Evolutionary conservation across 2,329 filamentous ascomycete species (phyloP), one percentile per base, ranked within the genome.

Genomic region (Nectriaceae sp.): DNA sequence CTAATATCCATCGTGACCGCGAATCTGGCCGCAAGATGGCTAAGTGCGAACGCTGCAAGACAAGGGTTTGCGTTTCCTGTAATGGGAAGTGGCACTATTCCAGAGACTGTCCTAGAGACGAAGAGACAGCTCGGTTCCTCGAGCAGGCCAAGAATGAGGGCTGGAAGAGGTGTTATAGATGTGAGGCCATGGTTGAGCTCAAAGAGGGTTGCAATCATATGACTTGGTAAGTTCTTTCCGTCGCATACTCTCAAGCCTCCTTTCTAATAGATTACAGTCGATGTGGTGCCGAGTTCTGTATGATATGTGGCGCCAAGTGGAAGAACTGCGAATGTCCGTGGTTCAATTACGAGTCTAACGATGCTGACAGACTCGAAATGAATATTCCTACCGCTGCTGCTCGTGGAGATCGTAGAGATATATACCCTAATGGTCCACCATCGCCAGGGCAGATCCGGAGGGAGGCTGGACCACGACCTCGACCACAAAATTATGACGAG

Each of bases 171-270:
- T 96, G 90, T 66, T 85, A 84, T 64, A 84, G 77, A 53, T 96
- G 91, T 70, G 82, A 79, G 54, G 76, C 80, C 33, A 78, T 89
- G 74, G 87, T 95, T 38, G 88, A 95, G 67, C 72, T 90, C 42
- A 87, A 87, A 58, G 88, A 93, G 67, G 90, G 90, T 38, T 91
- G 88, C 69, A 92, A 93, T 70, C 90, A 93, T 65, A 93, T 95
- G 83, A 90, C 84, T 21, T 96, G 90, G 86, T 89, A 75, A 70
- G 82, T 71, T 11, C 4, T 20, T 10, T 36, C n/a, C 8, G 8
- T 36, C 13, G n/a, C n/a, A 16, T 10, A 16, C n/a, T 26, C 45
- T 42, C 13, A 40, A 31, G 20, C 21, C 16, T 40, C 16, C 10
- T 33, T 48, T 21, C 55, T 65, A 44, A 59, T 37, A 13, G 6